Percentiles rank a stretch among this genome's conserved stretches.
Evolutionary conservation across 139 green algal genomes (phyloP).

Genomic region (Yamagishiella unicocca): DNA sequence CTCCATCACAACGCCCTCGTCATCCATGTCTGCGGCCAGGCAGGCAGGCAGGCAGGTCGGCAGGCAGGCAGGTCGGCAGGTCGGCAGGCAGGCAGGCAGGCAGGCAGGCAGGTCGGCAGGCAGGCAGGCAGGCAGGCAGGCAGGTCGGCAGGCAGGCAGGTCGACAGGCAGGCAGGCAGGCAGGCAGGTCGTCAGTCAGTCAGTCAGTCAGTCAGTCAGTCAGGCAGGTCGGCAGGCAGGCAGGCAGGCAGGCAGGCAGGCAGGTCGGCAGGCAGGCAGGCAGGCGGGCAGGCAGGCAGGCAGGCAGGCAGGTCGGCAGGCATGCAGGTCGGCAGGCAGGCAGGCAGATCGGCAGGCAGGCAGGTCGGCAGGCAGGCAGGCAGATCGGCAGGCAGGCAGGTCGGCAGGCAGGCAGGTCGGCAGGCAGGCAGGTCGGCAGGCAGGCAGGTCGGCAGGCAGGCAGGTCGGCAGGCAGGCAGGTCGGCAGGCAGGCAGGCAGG

Average conservation of each 20-base stretch:
- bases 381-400: not conserved
- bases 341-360: not conserved
- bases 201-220: too few relatives aligned
- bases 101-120: too few relatives aligned
- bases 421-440: not conserved
- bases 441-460: not conserved
- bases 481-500: not conserved
- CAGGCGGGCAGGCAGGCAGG: not conserved
- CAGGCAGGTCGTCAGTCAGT: too few relatives aligned
- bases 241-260: too few relatives aligned
- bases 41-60: too few relatives aligned
- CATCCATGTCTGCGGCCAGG: not conserved
- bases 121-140: too few relatives aligned
- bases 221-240: too few relatives aligned
- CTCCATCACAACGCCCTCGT: not conserved
- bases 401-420: not conserved
- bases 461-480: too few relatives aligned
- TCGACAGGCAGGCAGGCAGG: too few relatives aligned
- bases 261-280: not conserved
- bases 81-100: too few relatives aligned
- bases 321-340: not conserved
- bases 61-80: too few relatives aligned
- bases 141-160: too few relatives aligned
- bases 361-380: not conserved
- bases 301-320: not conserved